Percentiles rank a stretch among this genome's conserved stretches.
phyloP scores from a whole-genome alignment of 768 basidiomycete genomes.

The Leccinum fibrillosum region DNA sequence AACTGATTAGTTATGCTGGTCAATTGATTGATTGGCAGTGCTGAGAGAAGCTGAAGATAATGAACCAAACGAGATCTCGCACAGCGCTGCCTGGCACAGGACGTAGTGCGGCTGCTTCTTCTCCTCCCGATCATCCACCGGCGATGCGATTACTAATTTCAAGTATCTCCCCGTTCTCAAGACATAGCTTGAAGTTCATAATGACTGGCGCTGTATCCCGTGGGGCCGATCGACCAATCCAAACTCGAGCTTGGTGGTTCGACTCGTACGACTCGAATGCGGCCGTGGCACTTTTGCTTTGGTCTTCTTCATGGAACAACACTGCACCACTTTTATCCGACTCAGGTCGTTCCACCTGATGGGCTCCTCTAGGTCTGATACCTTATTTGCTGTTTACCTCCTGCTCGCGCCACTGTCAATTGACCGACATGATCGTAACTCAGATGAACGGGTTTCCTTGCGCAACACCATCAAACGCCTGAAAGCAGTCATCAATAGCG shows the following conservation, averaged over 20 bases:
- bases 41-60: conserved; percentile 12
- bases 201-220: neutral
- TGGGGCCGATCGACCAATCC: neutral
- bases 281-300: neutral
- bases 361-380: neutral
- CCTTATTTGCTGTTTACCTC: neutral
- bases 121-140: conserved; percentile 10
- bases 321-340: conserved; percentile 10
- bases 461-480: neutral
- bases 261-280: conserved; percentile 15
- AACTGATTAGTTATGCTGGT: neutral
- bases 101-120: conserved; percentile 18
- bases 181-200: conserved; percentile 9
- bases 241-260: neutral
- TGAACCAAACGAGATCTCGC: neutral
- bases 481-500: neutral
- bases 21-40: conserved; percentile 13
- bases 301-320: conserved; percentile 8
- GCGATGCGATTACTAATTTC: conserved; percentile 5
- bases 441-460: neutral
- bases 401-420: neutral
- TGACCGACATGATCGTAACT: neutral
- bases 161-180: neutral
- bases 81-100: neutral
- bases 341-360: neutral